Conservation (phyloP, 1,284 basidiomycete species). For the Nidula niveotomentosa region DNA sequence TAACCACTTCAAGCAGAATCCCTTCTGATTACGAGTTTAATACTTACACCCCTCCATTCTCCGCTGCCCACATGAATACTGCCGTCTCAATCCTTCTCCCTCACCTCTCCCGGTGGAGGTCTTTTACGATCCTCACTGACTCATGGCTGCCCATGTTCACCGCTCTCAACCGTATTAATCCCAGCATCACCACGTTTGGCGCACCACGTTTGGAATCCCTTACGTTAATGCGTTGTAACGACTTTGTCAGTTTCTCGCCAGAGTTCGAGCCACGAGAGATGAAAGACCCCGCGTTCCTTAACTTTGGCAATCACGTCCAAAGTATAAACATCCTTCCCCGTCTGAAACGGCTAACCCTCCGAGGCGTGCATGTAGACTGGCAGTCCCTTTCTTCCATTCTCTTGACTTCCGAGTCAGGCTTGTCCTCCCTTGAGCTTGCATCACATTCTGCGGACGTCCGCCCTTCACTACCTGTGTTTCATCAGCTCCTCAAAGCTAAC, state of each 20-base stretch:
- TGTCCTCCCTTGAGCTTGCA: constrained; percentile 40
- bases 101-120: constrained; percentile 48
- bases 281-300: constrained; percentile 32
- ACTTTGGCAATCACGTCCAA: background rate
- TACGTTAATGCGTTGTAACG: constrained; percentile 56
- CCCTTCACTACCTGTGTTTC: constrained; percentile 39
- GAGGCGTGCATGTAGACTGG: constrained; percentile 53
- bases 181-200: constrained; percentile 24
- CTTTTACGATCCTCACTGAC: constrained; percentile 50
- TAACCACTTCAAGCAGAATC: constrained; percentile 14
- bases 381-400: constrained; percentile 30
- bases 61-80: constrained; percentile 37
- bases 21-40: constrained; percentile 16
- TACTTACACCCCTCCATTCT: constrained; percentile 37
- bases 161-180: constrained; percentile 42
- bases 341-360: constrained; percentile 40
- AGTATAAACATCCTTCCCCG: constrained; percentile 29
- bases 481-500: constrained; percentile 32
- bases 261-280: constrained; percentile 40
- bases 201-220: constrained; percentile 48
- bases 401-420: constrained; percentile 15
- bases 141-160: constrained; percentile 49
- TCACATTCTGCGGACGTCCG: constrained; percentile 47
- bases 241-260: constrained; percentile 43
- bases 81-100: constrained; percentile 42